Base-by-base conservation (phyloP, 169 alveolate species). In the Cryptosporidium andersoni region DNA sequence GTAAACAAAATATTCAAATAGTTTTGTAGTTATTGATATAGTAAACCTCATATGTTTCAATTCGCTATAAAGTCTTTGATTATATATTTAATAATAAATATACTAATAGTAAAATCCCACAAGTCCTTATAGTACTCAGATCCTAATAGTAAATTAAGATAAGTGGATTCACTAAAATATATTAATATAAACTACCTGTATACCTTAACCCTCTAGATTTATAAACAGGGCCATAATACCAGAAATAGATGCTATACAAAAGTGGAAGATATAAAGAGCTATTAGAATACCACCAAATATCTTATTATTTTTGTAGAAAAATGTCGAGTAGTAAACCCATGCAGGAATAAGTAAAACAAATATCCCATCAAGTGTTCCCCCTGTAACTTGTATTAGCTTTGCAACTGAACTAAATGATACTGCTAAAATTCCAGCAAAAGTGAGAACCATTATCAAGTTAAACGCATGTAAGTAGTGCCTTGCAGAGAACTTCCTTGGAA, bases 311-410 rank as follows among this genome's bases (percentile, higher is more conserved):
- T n/a, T 43, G 51, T 45, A 43, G 7, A 74, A 74, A 42, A 58
- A 74, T 6, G 85, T 74, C 43, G 85, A 74, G n/a, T 74, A 74
- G 74, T 74, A 74, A 36, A 74, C 36, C 85, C 85, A 74, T 16
- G 74, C 85, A 40, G 85, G 85, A 58, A 74, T 16, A 56, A 74
- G 43, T 25, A 74, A 74, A 16, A 74, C 62, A 42, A 74, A 74
- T 25, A 74, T 53, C n/a, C 85, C 85, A 74, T 74, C 85, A 8
- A 74, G 43, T 11, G 85, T 58, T 14, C 85, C 85, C 2, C 85
- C 85, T n/a, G 85, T 74, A 36, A 74, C 68, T 42, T 74, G 85
- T 9, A 74, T 74, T 42, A 74, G 40, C 51, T 74, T 74, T 34
- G 85, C 85, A 40, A 74, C 85, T 42, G 85, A 74, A 12, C 85